Conservation (phyloP, 345 rosid genomes). For the Theobroma cacao region DNA sequence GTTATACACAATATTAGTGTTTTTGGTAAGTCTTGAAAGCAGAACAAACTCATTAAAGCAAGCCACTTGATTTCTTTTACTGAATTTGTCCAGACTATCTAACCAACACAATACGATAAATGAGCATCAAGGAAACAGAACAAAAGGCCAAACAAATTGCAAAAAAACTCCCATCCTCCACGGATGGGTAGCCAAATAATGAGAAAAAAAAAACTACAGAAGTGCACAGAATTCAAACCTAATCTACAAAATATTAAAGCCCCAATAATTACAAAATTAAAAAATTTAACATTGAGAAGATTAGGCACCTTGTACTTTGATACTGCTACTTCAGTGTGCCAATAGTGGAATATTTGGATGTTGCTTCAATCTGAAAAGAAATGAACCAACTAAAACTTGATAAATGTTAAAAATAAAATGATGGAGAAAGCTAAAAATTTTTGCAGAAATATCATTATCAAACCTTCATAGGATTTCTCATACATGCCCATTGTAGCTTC, state of each 20-base stretch:
- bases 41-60: not conserved
- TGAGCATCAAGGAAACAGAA: not conserved
- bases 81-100: not conserved
- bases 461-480: slow-evolving; percentile 93
- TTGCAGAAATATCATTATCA: not conserved
- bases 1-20: not conserved
- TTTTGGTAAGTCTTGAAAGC: not conserved
- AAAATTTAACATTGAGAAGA: slow-evolving; percentile 8
- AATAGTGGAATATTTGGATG: slow-evolving; percentile 88
- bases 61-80: not conserved
- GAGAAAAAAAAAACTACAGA: too few species aligned
- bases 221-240: not conserved
- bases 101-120: not conserved
- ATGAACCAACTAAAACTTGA: slow-evolving; percentile 12
- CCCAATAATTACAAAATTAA: too few species aligned
- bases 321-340: slow-evolving; percentile 87
- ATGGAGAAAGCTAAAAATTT: not conserved
- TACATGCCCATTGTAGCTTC: slow-evolving; percentile 92
- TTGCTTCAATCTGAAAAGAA: slow-evolving; percentile 76
- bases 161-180: too few species aligned
- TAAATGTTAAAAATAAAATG: slow-evolving; percentile 9
- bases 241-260: not conserved
- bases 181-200: too few species aligned
- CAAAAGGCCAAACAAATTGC: not conserved
- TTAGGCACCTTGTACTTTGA: slow-evolving; percentile 67